phyloP scores from a whole-genome alignment of 345 rosid genomes.

The Carallia pectinifolia region DNA sequence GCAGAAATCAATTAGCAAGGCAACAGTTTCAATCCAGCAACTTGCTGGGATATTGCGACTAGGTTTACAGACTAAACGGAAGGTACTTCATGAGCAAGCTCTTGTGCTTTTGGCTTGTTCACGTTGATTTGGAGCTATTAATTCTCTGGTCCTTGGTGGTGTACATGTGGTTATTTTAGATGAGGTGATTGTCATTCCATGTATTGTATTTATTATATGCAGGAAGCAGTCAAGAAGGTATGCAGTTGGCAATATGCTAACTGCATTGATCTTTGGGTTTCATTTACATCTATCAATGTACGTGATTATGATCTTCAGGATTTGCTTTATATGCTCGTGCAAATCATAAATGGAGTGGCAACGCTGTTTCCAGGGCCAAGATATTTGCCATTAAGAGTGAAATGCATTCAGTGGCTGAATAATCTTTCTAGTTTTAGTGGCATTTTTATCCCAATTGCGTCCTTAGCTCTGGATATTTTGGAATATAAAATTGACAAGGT shows the following conservation, averaged over 20 bases:
- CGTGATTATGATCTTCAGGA: constrained; percentile 67
- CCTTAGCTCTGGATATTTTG: constrained; percentile 65
- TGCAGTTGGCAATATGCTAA: constrained; percentile 76
- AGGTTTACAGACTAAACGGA: constrained; percentile 64
- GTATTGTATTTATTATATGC: constrained; percentile 33
- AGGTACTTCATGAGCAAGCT: constrained; percentile 42
- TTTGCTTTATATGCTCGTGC: constrained; percentile 53
- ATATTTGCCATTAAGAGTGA: constrained; percentile 77
- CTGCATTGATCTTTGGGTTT: constrained; percentile 90
- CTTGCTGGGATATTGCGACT: constrained; percentile 70
- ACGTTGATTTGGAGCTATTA: constrained; percentile 7
- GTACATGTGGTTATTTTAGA: background rate
- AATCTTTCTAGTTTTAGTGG: constrained; percentile 67
- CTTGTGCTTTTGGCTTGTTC: constrained; percentile 7
- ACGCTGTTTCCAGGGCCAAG: constrained; percentile 80
- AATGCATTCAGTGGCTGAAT: constrained; percentile 84
- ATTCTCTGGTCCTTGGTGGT: constrained; percentile 2
- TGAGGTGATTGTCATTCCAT: constrained; percentile 18
- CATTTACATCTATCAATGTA: constrained; percentile 52
- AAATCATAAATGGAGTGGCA: constrained; percentile 82
- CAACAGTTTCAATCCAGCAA: constrained; percentile 52
- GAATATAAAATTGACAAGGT: constrained; percentile 74
- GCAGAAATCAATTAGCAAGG: constrained; percentile 65
- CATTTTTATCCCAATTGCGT: constrained; percentile 69
- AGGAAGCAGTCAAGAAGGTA: constrained; percentile 79